Conservation (phyloP, 495 filamentous ascomycete species). For the Monascus purpureus region DNA sequence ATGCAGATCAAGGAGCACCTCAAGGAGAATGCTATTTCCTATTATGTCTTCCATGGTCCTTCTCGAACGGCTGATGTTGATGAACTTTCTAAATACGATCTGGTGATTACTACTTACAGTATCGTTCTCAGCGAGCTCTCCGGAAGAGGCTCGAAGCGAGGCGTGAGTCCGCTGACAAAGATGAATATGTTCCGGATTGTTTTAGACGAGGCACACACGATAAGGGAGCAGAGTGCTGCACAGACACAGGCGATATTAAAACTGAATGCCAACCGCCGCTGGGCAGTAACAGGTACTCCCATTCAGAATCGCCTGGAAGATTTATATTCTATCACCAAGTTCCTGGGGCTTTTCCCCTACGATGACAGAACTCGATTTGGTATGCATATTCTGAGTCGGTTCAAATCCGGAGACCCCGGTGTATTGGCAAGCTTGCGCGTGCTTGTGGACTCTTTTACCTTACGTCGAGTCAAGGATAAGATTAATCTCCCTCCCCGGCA, state of each 20-base stretch:
- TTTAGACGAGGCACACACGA: slow-evolving; percentile 89
- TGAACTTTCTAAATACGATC: slow-evolving; percentile 56
- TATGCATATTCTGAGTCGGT: slow-evolving; percentile 66
- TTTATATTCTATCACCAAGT: slow-evolving; percentile 77
- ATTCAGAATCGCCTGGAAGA: slow-evolving; percentile 90
- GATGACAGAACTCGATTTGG: slow-evolving; percentile 60
- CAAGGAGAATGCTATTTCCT: slow-evolving; percentile 40
- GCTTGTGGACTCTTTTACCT: slow-evolving; percentile 83
- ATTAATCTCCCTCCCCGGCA: slow-evolving; percentile 65
- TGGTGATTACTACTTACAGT: slow-evolving; percentile 86
- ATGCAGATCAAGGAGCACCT: slow-evolving; percentile 78
- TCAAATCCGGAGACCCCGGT: slow-evolving; percentile 62
- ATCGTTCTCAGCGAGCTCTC: slow-evolving; percentile 69
- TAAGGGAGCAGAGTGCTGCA: slow-evolving; percentile 67
- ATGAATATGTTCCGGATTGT: slow-evolving; percentile 93
- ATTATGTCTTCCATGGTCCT: slow-evolving; percentile 74
- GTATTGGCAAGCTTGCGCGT: slow-evolving; percentile 74
- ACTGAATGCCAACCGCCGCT: slow-evolving; percentile 69
- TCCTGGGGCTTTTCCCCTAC: slow-evolving; percentile 76
- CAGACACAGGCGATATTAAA: slow-evolving; percentile 73
- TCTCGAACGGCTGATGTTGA: slow-evolving; percentile 52
- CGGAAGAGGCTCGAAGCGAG: slow-evolving; percentile 42
- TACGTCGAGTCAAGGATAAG: slow-evolving; percentile 84
- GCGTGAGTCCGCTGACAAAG: slow-evolving; percentile 48
- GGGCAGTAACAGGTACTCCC: slow-evolving; percentile 91